phyloP scores from a whole-genome alignment of 2,329 filamentous ascomycete genomes.

The Colletotrichum neosansevieriae region DNA sequence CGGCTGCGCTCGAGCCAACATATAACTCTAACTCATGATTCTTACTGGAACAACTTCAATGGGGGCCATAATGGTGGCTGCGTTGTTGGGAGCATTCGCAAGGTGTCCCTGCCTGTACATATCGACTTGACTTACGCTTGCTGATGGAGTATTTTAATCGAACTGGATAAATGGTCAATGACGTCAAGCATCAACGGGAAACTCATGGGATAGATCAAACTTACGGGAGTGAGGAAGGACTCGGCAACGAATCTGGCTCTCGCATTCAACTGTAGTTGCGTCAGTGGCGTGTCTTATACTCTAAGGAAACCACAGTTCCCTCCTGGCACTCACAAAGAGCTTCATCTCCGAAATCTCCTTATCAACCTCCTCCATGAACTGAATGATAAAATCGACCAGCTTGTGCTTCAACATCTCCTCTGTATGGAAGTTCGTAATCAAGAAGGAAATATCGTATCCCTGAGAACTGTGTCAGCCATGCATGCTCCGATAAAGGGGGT shows the following conservation, averaged over 20 bases:
- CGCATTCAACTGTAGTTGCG: conserved; percentile 80
- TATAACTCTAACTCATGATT: conserved; percentile 31
- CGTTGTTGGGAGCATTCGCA: not conserved
- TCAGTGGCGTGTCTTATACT: conserved; percentile 37
- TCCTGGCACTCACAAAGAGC: conserved; percentile 84
- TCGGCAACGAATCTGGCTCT: conserved; percentile 97
- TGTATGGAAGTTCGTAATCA: conserved; percentile 99
- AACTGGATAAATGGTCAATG: conserved; percentile 31
- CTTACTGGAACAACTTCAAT: conserved; percentile 5
- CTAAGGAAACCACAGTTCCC: too few relatives aligned
- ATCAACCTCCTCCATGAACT: conserved; percentile 99
- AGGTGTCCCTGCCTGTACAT: not conserved
- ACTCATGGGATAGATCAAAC: conserved; percentile 41
- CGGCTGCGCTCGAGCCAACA: conserved; percentile 38
- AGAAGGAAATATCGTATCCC: conserved; percentile 98
- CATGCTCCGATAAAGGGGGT: not conserved
- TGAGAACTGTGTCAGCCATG: conserved; percentile 51
- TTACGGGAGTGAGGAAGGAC: conserved; percentile 94
- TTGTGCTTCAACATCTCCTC: conserved; percentile 99
- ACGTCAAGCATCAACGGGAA: not conserved
- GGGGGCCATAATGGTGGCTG: not conserved
- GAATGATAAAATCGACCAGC: conserved; percentile 98
- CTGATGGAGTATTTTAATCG: conserved; percentile 39
- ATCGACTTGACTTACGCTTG: conserved; percentile 1
- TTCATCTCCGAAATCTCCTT: conserved; percentile 99